phyloP scores from a whole-genome alignment of 2,329 filamentous ascomycete species.

The Exophiala bonariae region DNA sequence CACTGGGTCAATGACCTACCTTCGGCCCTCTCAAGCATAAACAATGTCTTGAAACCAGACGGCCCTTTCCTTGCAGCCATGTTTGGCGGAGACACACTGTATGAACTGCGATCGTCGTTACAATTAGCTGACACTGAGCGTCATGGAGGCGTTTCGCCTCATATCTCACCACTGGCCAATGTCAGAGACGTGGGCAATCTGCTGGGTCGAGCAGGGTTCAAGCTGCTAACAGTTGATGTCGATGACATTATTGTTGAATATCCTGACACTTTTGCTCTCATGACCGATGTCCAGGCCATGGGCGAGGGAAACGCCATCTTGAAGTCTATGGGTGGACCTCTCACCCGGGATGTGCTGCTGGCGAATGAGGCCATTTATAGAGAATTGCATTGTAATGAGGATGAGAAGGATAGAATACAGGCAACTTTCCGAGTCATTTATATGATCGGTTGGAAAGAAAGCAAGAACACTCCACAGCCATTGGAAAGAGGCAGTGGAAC shows the following conservation, averaged over 20 bases:
- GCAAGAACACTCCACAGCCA: conserved; percentile 74
- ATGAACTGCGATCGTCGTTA: conserved; percentile 86
- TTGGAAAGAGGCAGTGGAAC: conserved; percentile 81
- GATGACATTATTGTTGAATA: conserved; percentile 97
- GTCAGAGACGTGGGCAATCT: conserved; percentile 88
- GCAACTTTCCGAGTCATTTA: conserved; percentile 95
- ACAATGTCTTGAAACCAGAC: conserved; percentile 84
- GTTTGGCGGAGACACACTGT: conserved; percentile 92
- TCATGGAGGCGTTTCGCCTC: conserved; percentile 85
- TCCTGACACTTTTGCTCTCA: conserved; percentile 82
- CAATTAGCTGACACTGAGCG: conserved; percentile 91
- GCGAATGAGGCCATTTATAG: conserved; percentile 88
- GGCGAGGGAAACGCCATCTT: conserved; percentile 89
- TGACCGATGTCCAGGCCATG: conserved; percentile 95
- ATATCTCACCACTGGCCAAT: conserved; percentile 88
- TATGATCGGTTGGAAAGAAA: conserved; percentile 98
- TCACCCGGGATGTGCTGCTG: conserved; percentile 79
- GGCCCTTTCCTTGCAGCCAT: conserved; percentile 91
- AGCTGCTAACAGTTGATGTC: conserved; percentile 92
- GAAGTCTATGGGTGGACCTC: conserved; percentile 67
- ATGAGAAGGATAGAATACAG: conserved; percentile 56
- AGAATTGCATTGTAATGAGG: conserved; percentile 77
- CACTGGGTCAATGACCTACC: conserved; percentile 99
- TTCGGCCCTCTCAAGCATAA: conserved; percentile 78
- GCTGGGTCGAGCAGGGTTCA: conserved; percentile 84